Conservation (phyloP, 2,329 filamentous ascomycete species). For the Colletotrichum aenigma region DNA sequence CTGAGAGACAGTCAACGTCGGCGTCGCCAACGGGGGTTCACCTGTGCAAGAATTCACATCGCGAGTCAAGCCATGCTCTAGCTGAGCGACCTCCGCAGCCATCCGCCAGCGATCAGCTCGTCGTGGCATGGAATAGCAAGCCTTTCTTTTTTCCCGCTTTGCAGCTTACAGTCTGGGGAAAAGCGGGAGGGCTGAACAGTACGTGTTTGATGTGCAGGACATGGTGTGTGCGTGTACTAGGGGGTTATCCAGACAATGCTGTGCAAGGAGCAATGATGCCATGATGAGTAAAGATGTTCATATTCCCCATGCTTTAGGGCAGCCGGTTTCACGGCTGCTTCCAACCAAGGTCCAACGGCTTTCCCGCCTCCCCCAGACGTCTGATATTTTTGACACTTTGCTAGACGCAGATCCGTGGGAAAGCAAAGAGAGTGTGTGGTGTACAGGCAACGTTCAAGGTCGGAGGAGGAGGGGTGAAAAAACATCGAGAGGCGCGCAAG, state of each 20-base stretch:
- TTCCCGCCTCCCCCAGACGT: conserved; percentile 18
- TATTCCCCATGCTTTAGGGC: not conserved
- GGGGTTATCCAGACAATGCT: not conserved
- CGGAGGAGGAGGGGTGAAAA: not conserved
- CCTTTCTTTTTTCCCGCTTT: not conserved
- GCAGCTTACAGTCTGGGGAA: not conserved
- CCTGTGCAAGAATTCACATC: not conserved
- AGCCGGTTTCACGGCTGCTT: not conserved
- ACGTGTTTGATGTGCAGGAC: conserved; percentile 18
- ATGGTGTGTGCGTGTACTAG: conserved; percentile 1
- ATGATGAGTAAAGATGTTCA: conserved; percentile 6
- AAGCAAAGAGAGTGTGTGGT: not conserved
- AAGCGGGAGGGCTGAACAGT: conserved; percentile 2
- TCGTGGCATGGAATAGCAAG: not conserved
- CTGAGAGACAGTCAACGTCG: not conserved
- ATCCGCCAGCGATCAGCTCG: not conserved
- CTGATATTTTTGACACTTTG: conserved; percentile 18
- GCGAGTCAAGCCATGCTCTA: conserved; percentile 6
- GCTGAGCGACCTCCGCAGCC: not conserved
- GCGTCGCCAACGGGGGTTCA: not conserved
- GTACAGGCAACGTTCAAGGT: not conserved
- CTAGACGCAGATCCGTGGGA: not conserved
- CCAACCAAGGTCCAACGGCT: not conserved
- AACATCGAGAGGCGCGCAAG: not conserved
- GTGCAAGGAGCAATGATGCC: conserved; percentile 3